phyloP scores from a whole-genome alignment of 2,329 filamentous ascomycete species.

The Hypoxylon sp. region DNA sequence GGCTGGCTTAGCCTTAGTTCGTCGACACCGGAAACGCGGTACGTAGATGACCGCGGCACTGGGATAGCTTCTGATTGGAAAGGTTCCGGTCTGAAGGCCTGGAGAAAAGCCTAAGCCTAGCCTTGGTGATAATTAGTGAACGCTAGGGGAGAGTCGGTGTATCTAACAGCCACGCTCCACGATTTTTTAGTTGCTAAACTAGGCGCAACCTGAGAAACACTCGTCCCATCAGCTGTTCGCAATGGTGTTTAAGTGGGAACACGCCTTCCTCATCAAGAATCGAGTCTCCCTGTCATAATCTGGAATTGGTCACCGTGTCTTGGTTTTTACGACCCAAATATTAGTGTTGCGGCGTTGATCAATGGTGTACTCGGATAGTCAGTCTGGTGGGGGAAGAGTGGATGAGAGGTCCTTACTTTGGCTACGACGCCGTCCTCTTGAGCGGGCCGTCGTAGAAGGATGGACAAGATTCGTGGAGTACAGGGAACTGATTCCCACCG shows the following conservation, averaged over 20 bases:
- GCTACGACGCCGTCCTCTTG: constrained; percentile 15
- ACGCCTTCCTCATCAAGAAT: constrained; percentile 35
- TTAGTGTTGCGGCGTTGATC: constrained; percentile 35
- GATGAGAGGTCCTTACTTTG: constrained; percentile 20
- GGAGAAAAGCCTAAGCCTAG: neutral
- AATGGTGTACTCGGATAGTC: constrained; percentile 30
- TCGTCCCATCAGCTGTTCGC: constrained; percentile 17
- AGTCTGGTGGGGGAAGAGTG: constrained; percentile 25
- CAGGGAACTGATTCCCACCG: constrained; percentile 19
- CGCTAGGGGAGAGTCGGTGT: constrained; percentile 10
- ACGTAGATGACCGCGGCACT: constrained; percentile 8
- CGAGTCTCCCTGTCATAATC: constrained; percentile 18
- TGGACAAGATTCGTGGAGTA: constrained; percentile 32
- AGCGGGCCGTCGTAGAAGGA: constrained; percentile 35
- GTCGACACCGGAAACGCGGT: constrained; percentile 3
- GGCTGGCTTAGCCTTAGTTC: neutral
- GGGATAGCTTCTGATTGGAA: constrained; percentile 14
- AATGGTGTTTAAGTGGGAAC: constrained; percentile 13
- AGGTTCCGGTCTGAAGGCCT: neutral
- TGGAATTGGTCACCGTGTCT: constrained; percentile 16
- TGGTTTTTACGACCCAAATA: constrained; percentile 17
- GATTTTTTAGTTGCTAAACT: constrained; percentile 22
- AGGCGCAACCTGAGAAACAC: constrained; percentile 14
- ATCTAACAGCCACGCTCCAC: constrained; percentile 8
- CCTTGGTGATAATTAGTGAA: constrained; percentile 4